Conservation (phyloP, 352 stramenopile species). For the Pythium sukuiense region DNA sequence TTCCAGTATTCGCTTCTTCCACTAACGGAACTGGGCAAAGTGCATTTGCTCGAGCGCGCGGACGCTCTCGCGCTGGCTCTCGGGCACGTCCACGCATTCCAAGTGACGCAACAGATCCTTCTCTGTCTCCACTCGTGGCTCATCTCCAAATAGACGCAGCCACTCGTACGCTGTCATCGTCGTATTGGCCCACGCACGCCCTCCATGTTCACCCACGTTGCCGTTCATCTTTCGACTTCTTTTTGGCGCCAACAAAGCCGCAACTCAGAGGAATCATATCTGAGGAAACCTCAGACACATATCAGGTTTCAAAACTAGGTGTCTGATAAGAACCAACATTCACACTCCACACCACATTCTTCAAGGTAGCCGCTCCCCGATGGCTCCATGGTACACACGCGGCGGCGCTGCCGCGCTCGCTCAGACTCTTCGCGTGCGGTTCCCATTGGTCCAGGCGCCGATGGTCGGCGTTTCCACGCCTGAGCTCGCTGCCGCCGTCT, state of each 20-base stretch:
- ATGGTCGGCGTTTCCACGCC: constrained; percentile 53
- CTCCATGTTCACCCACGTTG: not conserved
- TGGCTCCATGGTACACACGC: constrained; percentile 11
- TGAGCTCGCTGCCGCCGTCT: constrained; percentile 38
- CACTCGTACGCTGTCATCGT: constrained; percentile 24
- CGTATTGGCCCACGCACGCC: not conserved
- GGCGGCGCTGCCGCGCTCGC: constrained; percentile 13
- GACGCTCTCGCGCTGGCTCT: constrained; percentile 29
- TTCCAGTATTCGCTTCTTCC: not conserved
- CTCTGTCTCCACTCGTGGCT: constrained; percentile 30
- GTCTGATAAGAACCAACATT: not conserved
- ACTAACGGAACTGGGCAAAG: constrained; percentile 47
- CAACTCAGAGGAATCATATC: not conserved
- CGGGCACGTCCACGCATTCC: constrained; percentile 17
- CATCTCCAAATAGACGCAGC: constrained; percentile 25
- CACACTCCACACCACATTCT: not conserved
- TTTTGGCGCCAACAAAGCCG: constrained; percentile 4
- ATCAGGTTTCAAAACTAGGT: too few species aligned
- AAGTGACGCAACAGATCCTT: constrained; percentile 44
- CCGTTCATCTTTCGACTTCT: not conserved
- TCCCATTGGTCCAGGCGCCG: constrained; percentile 46
- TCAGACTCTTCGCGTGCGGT: constrained; percentile 23
- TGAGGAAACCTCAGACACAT: not conserved
- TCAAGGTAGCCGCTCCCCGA: not conserved
- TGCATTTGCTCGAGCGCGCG: constrained; percentile 44